Conservation (phyloP, 257 asterid genomes). For the Solanum dulcamara region DNA sequence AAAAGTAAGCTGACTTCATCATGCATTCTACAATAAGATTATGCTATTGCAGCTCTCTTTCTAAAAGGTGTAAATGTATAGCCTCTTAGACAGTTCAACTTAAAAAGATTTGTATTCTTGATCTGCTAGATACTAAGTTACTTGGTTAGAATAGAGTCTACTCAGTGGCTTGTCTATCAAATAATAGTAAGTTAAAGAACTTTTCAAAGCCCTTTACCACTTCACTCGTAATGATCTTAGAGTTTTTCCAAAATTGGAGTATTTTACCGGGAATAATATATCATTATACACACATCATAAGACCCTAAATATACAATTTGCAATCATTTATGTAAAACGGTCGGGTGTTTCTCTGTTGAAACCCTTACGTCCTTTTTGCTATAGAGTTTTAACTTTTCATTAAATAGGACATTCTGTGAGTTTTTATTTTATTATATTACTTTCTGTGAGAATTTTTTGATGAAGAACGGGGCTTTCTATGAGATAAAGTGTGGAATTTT, state of each 20-base stretch:
- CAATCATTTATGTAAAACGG: not conserved
- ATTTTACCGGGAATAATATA: not conserved
- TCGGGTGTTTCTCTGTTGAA: not conserved
- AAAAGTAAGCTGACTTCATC: not conserved
- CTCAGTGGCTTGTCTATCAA: not conserved
- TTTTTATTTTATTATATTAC: not conserved
- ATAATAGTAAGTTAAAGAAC: not conserved
- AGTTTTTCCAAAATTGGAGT: not conserved
- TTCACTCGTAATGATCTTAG: not conserved
- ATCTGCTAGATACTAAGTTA: not conserved
- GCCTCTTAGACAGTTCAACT: not conserved
- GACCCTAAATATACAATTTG: not conserved
- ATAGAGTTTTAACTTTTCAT: not conserved
- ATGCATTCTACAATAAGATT: not conserved
- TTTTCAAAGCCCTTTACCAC: not conserved
- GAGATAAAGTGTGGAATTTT: not conserved
- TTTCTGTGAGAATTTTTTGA: not conserved
- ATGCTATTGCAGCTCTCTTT: not conserved
- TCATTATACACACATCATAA: not conserved
- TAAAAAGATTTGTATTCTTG: not conserved
- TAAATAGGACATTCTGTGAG: not conserved
- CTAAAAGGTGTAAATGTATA: not conserved
- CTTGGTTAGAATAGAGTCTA: not conserved
- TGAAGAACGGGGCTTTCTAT: not conserved
- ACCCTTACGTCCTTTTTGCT: not conserved